phyloP scores from a whole-genome alignment of 2,329 filamentous ascomycete genomes.

The Leptosphaerulina australis region DNA sequence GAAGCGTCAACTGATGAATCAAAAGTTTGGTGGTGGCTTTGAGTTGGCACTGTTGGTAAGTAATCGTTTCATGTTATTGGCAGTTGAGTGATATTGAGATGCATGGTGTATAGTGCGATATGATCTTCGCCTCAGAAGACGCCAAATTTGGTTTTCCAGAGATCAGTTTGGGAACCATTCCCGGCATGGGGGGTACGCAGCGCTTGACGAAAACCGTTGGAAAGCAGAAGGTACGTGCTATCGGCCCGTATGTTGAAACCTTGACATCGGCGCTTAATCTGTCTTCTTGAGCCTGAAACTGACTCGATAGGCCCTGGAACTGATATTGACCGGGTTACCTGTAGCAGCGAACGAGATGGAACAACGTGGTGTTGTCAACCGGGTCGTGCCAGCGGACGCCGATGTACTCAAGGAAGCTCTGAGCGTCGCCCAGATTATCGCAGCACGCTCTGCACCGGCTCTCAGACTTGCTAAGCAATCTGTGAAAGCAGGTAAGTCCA shows the following conservation, averaged over 20 bases:
- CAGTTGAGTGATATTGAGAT: slow-evolving; percentile 9
- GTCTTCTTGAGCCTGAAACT: slow-evolving; percentile 10
- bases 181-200: slow-evolving; percentile 89
- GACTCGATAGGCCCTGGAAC: slow-evolving; percentile 51
- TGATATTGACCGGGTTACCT: slow-evolving; percentile 52
- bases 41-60: slow-evolving; percentile 88
- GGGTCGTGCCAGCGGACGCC: slow-evolving; percentile 42
- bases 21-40: slow-evolving; percentile 79
- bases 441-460: slow-evolving; percentile 50
- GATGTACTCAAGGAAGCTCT: slow-evolving; percentile 50
- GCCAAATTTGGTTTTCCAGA: slow-evolving; percentile 96
- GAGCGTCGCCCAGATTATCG: slow-evolving; percentile 50
- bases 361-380: slow-evolving; percentile 51
- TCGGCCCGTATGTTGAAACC: slow-evolving; percentile 14
- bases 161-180: slow-evolving; percentile 90
- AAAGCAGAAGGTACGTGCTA: slow-evolving; percentile 43
- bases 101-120: slow-evolving; percentile 59
- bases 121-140: slow-evolving; percentile 82
- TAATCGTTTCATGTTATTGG: slow-evolving; percentile 45
- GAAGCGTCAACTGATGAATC: slow-evolving; percentile 6
- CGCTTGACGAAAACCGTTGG: slow-evolving; percentile 71
- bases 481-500: slow-evolving; percentile 49
- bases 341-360: slow-evolving; percentile 49
- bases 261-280: slow-evolving; percentile 7
- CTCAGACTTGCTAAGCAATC: slow-evolving; percentile 54